Evolutionary conservation across 2,329 filamentous ascomycete species (phyloP).

Genomic region (Ilyonectria destructans): DNA sequence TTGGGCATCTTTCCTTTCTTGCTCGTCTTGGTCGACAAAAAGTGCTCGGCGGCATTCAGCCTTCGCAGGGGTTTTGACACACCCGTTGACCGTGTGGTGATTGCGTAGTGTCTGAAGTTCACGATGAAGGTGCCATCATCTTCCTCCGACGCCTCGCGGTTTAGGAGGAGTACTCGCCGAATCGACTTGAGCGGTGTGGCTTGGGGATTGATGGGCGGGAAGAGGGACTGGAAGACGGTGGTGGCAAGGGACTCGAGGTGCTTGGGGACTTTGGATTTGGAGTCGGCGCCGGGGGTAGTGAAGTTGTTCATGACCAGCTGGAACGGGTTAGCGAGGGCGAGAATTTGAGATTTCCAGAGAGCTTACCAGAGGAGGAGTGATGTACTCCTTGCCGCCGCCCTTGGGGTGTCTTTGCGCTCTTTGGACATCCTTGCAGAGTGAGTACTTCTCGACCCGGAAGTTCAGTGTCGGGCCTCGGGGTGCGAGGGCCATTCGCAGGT

Average conservation of each 20-base stretch:
- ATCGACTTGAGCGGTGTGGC: constrained; percentile 93
- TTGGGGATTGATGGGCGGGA: constrained; percentile 95
- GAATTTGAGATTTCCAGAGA: not conserved
- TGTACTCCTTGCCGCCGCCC: constrained; percentile 87
- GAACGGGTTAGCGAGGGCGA: constrained; percentile 45
- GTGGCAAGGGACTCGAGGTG: constrained; percentile 95
- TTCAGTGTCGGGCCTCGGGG: constrained; percentile 94
- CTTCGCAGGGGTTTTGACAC: constrained; percentile 88
- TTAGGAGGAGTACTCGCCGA: constrained; percentile 89
- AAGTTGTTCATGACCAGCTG: constrained; percentile 99
- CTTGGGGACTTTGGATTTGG: constrained; percentile 84
- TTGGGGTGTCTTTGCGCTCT: constrained; percentile 87
- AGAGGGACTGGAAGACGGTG: constrained; percentile 95
- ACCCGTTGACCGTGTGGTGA: constrained; percentile 89
- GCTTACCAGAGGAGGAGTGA: constrained; percentile 84
- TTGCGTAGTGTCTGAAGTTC: constrained; percentile 94
- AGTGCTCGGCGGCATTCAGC: constrained; percentile 88
- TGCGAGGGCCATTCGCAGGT: constrained; percentile 88
- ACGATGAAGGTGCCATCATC: constrained; percentile 83
- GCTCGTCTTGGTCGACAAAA: constrained; percentile 74
- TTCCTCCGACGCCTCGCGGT: constrained; percentile 78
- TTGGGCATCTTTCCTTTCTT: constrained; percentile 85
- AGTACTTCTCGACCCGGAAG: constrained; percentile 96
- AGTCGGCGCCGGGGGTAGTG: constrained; percentile 73
- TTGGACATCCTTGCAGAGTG: constrained; percentile 91